Evolutionary conservation across 768 basidiomycete species (phyloP).

Genomic region (Rhodotorula kratochvilovae): DNA sequence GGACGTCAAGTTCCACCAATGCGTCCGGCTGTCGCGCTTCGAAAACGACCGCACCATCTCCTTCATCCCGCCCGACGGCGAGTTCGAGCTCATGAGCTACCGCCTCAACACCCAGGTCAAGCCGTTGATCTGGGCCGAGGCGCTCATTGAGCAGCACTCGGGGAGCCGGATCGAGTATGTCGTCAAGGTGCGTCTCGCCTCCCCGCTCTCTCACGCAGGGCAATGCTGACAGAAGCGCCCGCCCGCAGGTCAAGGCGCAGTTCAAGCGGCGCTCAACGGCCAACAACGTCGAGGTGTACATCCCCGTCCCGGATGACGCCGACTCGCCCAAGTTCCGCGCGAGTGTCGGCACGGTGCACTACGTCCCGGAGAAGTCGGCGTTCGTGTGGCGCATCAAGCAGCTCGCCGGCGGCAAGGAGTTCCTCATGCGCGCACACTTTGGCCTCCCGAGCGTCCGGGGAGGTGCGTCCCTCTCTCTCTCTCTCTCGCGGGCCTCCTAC

Average conservation of each 20-base stretch:
- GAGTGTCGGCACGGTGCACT: constrained; percentile 89
- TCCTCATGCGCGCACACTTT: constrained; percentile 97
- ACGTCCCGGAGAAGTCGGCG: constrained; percentile 94
- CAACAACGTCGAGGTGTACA: constrained; percentile 97
- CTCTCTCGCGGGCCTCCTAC: too few relatives aligned
- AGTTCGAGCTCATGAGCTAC: constrained; percentile 97
- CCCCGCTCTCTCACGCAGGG: neutral
- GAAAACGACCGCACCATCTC: constrained; percentile 98
- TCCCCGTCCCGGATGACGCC: constrained; percentile 98
- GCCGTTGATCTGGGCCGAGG: constrained; percentile 95
- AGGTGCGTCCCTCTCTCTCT: constrained; percentile 64
- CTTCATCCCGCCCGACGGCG: constrained; percentile 98
- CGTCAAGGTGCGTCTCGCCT: constrained; percentile 58
- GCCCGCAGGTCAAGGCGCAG: constrained; percentile 65
- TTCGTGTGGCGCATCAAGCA: constrained; percentile 99
- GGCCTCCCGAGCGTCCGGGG: constrained; percentile 87
- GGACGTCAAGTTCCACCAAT: constrained; percentile 99
- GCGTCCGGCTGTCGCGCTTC: constrained; percentile 91
- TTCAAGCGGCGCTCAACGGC: constrained; percentile 95
- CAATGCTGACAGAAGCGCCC: too few relatives aligned
- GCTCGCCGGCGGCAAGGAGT: constrained; percentile 89
- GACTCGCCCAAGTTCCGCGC: constrained; percentile 96
- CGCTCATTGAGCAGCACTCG: constrained; percentile 85
- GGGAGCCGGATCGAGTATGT: constrained; percentile 92
- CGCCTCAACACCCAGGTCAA: constrained; percentile 85